A percentile compares a stretch with the other conserved stretches of the same genome.
phyloP scores from a whole-genome alignment of 306 rosid species.

The Prunus kanzakura region DNA sequence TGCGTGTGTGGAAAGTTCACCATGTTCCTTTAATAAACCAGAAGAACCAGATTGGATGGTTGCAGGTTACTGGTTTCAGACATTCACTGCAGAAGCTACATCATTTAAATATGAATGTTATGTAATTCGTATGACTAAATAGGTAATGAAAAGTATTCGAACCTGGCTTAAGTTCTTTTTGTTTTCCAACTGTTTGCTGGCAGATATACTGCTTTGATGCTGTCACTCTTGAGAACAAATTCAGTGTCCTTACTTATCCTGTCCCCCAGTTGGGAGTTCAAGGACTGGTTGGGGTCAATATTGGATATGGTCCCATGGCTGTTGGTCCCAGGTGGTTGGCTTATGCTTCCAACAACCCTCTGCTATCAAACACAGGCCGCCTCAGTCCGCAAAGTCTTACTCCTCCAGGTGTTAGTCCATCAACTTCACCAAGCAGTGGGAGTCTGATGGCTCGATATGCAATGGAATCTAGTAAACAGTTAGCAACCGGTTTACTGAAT shows the following conservation, averaged over 20 bases:
- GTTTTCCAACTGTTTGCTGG: conserved; percentile 25
- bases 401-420: conserved; percentile 88
- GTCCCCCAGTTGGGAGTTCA: conserved; percentile 92
- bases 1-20: neutral
- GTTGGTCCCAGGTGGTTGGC: conserved; percentile 97
- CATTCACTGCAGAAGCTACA: conserved; percentile 11
- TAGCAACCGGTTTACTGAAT: conserved; percentile 81
- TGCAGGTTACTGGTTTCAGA: conserved; percentile 14
- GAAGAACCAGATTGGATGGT: conserved; percentile 16
- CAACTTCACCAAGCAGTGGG: conserved; percentile 89
- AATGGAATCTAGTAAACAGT: conserved; percentile 95
- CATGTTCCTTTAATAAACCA: conserved; percentile 17
- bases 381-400: conserved; percentile 90
- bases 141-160: conserved; percentile 21
- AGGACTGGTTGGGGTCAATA: conserved; percentile 76
- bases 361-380: conserved; percentile 64
- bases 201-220: conserved; percentile 99
- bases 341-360: conserved; percentile 78
- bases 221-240: conserved; percentile 85
- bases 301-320: conserved; percentile 98
- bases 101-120: conserved; percentile 15
- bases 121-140: conserved; percentile 7
- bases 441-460: conserved; percentile 94
- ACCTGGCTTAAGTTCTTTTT: conserved; percentile 22
- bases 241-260: conserved; percentile 93